These are phyloP conservation scores for Neobulgaria alba DNA, from an alignment of 2,329 filamentous ascomycete genomes.

Conservation along the genomic window DNA sequence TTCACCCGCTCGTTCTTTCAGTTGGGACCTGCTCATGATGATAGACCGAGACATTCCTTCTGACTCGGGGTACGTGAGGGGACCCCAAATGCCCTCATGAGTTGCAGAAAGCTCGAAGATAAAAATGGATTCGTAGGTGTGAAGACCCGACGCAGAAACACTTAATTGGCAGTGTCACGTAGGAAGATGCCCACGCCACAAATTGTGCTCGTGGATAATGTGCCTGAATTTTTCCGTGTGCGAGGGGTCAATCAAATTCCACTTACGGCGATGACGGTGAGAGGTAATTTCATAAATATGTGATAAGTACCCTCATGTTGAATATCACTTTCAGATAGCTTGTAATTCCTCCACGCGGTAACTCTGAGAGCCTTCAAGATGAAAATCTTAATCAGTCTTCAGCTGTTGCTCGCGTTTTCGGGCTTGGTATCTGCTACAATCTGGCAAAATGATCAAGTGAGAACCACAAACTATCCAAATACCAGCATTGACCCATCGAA, in stretches of 20 bases:
- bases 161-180: not conserved
- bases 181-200: too few species aligned
- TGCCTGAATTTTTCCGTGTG: not conserved
- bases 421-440: constrained; percentile 17
- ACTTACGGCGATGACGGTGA: too few species aligned
- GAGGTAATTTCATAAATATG: too few species aligned
- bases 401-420: constrained; percentile 1
- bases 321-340: too few species aligned
- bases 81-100: too few species aligned
- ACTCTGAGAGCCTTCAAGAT: constrained; percentile 1
- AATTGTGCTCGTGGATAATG: too few species aligned
- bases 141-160: not conserved
- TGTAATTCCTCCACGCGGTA: not conserved
- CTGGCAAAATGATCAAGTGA: constrained; percentile 30
- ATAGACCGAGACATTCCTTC: too few species aligned
- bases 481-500: constrained; percentile 31
- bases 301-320: too few species aligned
- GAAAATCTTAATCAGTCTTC: constrained; percentile 4
- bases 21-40: too few species aligned
- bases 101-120: too few species aligned
- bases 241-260: not conserved
- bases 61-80: too few species aligned
- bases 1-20: too few species aligned
- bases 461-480: constrained; percentile 33
- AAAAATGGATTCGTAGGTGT: not conserved